phyloP scores from a whole-genome alignment of 768 basidiomycete species.

The Rhodotorula diobovata region DNA sequence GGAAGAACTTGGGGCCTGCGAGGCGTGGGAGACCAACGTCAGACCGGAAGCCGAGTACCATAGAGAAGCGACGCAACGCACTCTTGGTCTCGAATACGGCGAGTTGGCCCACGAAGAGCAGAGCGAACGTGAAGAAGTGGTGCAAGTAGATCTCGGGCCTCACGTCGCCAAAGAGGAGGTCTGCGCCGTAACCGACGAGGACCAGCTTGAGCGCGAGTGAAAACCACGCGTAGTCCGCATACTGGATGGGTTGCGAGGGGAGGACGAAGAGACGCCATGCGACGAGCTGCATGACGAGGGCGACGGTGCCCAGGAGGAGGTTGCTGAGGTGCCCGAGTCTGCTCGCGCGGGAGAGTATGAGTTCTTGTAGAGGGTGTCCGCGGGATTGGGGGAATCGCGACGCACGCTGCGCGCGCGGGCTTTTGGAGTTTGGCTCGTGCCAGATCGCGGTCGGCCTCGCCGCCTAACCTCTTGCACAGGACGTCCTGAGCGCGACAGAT shows the following conservation, averaged over 20 bases:
- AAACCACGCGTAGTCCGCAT: background rate
- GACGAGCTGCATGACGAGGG: conserved; percentile 1
- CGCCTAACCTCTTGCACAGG: background rate
- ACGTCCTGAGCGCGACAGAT: background rate
- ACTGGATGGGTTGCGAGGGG: conserved; percentile 3
- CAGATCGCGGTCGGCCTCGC: background rate
- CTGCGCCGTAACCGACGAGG: conserved; percentile 11
- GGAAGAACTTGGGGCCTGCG: conserved; percentile 22
- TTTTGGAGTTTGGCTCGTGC: background rate
- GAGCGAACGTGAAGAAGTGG: conserved; percentile 14
- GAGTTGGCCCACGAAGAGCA: conserved; percentile 22
- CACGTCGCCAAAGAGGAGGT: conserved; percentile 15
- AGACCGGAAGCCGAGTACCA: background rate
- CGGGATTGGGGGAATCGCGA: background rate
- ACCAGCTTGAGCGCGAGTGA: conserved; percentile 14
- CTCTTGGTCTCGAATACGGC: conserved; percentile 9
- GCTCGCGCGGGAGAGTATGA: accelerated
- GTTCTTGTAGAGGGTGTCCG: too few relatives aligned
- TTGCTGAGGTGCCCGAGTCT: conserved; percentile 4
- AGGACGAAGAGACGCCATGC: conserved; percentile 15
- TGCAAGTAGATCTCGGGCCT: conserved; percentile 15
- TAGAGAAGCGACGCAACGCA: background rate
- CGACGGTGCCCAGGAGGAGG: background rate
- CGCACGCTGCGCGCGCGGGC: conserved; percentile 10
- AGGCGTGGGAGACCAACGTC: background rate